Evolutionary conservation across 306 rosid species (phyloP).

Genomic region (Prunus armeniaca): DNA sequence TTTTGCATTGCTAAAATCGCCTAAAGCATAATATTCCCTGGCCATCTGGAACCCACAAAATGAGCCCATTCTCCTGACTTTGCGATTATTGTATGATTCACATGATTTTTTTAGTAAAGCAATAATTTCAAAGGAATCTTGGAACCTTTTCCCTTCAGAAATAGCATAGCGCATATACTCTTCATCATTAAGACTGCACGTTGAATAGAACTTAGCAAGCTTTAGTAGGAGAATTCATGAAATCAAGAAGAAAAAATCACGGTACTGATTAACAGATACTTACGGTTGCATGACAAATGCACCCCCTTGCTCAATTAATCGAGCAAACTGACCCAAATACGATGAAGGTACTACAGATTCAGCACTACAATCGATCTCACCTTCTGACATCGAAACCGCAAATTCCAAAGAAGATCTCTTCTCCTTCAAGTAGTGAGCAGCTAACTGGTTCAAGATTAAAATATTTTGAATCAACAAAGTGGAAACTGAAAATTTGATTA

Average conservation of each 20-base stretch:
- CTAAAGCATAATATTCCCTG: slow-evolving; percentile 72
- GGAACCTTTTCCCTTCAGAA: slow-evolving; percentile 82
- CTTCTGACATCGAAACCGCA: slow-evolving; percentile 64
- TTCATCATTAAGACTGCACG: slow-evolving; percentile 83
- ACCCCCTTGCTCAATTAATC: slow-evolving; percentile 73
- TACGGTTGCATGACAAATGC: slow-evolving; percentile 66
- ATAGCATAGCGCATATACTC: slow-evolving; percentile 60
- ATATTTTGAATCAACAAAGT: not conserved
- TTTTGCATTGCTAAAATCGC: slow-evolving; percentile 65
- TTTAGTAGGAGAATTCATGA: slow-evolving; percentile 16
- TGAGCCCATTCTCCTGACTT: slow-evolving; percentile 71
- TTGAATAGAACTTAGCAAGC: slow-evolving; percentile 20
- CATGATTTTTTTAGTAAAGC: slow-evolving; percentile 71
- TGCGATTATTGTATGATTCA: slow-evolving; percentile 57
- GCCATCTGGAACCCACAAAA: slow-evolving; percentile 85
- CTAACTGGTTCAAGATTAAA: slow-evolving; percentile 61
- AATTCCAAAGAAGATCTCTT: slow-evolving; percentile 79
- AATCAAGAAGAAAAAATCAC: not conserved
- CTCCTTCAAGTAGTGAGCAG: slow-evolving; percentile 84
- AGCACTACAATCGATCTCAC: slow-evolving; percentile 47
- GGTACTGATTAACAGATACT: slow-evolving; percentile 41
- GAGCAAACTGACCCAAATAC: slow-evolving; percentile 83
- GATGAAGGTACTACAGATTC: slow-evolving; percentile 77
- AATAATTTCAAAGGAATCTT: slow-evolving; percentile 84
- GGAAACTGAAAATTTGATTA: not conserved